phyloP scores from a whole-genome alignment of 257 asterid species.

The Thymus quinquecostatus region DNA sequence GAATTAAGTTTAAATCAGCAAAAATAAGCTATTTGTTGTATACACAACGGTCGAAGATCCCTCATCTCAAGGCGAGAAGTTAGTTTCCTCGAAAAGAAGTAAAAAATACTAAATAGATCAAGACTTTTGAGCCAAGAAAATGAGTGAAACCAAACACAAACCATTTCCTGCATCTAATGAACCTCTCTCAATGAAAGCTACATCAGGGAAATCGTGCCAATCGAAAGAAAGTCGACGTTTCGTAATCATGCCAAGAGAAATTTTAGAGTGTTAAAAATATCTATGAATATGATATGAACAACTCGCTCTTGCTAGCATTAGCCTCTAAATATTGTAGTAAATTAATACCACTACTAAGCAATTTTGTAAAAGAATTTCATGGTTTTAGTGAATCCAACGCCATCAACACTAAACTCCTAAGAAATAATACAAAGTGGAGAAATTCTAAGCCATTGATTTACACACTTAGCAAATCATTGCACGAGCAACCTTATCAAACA shows the following conservation, averaged over 20 bases:
- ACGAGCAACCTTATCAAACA: neutral
- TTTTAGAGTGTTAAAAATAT: neutral
- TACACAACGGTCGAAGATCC: neutral
- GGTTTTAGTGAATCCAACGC: neutral
- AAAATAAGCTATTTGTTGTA: neutral
- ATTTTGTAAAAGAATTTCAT: neutral
- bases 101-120: neutral
- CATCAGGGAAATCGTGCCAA: no score
- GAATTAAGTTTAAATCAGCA: constrained; percentile 5
- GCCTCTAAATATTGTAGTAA: neutral
- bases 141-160: neutral
- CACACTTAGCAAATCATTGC: neutral
- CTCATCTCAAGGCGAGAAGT: neutral
- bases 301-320: neutral
- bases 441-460: constrained; percentile 7
- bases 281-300: neutral
- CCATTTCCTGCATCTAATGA: neutral
- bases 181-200: neutral
- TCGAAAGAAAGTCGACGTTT: neutral
- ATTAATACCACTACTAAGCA: neutral
- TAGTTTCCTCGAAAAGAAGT: neutral
- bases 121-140: neutral
- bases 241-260: neutral
- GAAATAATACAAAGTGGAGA: neutral
- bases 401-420: neutral